Evolutionary conservation across 768 basidiomycete species (phyloP).

Genomic region (Tephrocybe sp.): DNA sequence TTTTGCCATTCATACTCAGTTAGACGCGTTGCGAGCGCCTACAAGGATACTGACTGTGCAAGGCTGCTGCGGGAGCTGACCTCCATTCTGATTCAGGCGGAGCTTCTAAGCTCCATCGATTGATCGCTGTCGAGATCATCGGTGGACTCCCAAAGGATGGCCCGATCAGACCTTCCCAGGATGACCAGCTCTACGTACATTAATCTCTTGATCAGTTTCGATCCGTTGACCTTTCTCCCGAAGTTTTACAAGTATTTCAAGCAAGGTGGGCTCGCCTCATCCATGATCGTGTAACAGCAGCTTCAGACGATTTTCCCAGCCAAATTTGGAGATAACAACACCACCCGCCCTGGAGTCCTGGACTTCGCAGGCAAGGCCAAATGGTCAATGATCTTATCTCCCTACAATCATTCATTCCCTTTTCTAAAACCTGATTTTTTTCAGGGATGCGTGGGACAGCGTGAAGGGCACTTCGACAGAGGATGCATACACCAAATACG

Average conservation of each 20-base stretch:
- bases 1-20: too few relatives aligned
- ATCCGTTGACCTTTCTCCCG: constrained; percentile 7
- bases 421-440: background rate
- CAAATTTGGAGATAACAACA: constrained; percentile 71
- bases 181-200: constrained; percentile 79
- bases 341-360: constrained; percentile 64
- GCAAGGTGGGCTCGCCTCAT: constrained; percentile 57
- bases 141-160: constrained; percentile 74
- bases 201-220: constrained; percentile 7
- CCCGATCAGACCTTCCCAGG: constrained; percentile 67
- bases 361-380: constrained; percentile 90
- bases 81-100: constrained; percentile 59
- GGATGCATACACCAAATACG: constrained; percentile 71
- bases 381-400: constrained; percentile 50
- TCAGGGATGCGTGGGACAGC: constrained; percentile 83
- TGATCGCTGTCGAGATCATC: constrained; percentile 69
- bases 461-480: constrained; percentile 73
- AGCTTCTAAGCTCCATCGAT: too few relatives aligned
- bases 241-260: constrained; percentile 97
- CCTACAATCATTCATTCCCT: constrained; percentile 1
- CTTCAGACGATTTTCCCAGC: constrained; percentile 36
- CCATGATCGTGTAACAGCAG: background rate
- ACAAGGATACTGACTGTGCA: too few relatives aligned
- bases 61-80: too few relatives aligned
- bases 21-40: background rate